Percentiles rank a stretch among this genome's conserved stretches.
Evolutionary conservation across 257 asterid species (phyloP).

Genomic region (Salvia miltiorrhiza): DNA sequence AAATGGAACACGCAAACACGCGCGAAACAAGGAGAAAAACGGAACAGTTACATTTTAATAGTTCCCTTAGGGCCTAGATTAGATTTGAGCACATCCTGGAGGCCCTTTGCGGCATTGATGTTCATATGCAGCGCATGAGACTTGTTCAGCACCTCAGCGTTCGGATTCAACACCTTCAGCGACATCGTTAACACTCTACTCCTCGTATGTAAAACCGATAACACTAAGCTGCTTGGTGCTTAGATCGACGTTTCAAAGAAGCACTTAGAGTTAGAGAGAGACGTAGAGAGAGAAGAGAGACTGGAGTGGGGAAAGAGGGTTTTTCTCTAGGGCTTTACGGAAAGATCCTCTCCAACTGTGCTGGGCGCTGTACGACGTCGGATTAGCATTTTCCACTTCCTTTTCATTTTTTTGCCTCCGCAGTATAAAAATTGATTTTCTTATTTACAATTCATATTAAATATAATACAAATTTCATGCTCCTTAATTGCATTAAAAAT

Average conservation of each 20-base stretch:
- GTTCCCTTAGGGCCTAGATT: conserved; percentile 99
- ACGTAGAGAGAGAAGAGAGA: background rate
- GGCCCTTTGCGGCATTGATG: conserved; percentile 95
- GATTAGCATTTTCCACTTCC: too few species aligned
- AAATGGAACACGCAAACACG: background rate
- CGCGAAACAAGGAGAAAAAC: background rate
- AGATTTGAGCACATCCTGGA: conserved; percentile 91
- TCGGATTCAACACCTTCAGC: conserved; percentile 83
- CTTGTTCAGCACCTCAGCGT: conserved; percentile 98
- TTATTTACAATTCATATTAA: too few species aligned
- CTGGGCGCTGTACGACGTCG: too few species aligned
- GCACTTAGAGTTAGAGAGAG: background rate
- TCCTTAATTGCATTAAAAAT: too few species aligned
- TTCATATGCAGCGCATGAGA: conserved; percentile 98
- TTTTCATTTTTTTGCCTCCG: too few species aligned
- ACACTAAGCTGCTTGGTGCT: background rate
- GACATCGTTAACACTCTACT: conserved; percentile 53
- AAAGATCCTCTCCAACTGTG: background rate
- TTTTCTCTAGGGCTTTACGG: conserved; percentile 31
- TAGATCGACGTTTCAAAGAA: conserved; percentile 25
- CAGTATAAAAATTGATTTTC: too few species aligned
- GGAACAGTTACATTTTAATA: conserved; percentile 61
- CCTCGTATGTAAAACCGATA: conserved; percentile 18
- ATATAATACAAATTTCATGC: too few species aligned
- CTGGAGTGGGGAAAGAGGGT: conserved; percentile 18